These are phyloP conservation scores for Eucalyptus fibrosa DNA, from an alignment of 345 rosid species.

Conservation along the genomic window DNA sequence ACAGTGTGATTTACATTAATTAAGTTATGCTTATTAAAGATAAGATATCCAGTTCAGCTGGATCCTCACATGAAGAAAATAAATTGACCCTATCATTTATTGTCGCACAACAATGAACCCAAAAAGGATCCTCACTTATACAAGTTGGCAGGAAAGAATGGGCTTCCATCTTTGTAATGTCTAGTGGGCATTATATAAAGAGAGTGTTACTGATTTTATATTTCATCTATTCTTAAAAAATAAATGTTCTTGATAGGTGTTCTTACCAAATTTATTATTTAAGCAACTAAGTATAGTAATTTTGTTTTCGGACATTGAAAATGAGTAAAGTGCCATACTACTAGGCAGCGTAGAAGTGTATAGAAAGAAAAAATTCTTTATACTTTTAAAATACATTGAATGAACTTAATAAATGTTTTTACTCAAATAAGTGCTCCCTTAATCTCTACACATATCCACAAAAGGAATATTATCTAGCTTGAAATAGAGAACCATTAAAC, in stretches of 20 bases:
- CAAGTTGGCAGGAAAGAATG: background rate
- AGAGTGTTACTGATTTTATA: background rate
- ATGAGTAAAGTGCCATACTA: background rate
- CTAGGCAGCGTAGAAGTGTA: background rate
- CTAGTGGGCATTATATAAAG: background rate
- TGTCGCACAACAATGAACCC: background rate
- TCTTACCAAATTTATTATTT: background rate
- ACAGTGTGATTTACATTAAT: background rate
- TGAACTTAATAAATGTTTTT: background rate
- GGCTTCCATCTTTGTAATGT: background rate
- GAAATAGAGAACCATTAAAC: background rate
- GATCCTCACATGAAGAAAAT: background rate
- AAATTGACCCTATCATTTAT: background rate
- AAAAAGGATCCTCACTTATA: background rate
- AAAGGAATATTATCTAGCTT: background rate
- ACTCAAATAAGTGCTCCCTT: background rate
- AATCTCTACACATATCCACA: background rate
- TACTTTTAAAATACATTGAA: background rate
- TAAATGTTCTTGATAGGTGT: background rate
- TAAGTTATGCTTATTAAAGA: background rate
- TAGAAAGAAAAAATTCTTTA: background rate
- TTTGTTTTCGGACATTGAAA: background rate
- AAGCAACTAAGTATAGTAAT: background rate
- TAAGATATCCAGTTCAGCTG: background rate
- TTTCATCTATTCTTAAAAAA: background rate